Conservation (phyloP, 2,329 filamentous ascomycete species). For the Amylocarpus encephaloides region DNA sequence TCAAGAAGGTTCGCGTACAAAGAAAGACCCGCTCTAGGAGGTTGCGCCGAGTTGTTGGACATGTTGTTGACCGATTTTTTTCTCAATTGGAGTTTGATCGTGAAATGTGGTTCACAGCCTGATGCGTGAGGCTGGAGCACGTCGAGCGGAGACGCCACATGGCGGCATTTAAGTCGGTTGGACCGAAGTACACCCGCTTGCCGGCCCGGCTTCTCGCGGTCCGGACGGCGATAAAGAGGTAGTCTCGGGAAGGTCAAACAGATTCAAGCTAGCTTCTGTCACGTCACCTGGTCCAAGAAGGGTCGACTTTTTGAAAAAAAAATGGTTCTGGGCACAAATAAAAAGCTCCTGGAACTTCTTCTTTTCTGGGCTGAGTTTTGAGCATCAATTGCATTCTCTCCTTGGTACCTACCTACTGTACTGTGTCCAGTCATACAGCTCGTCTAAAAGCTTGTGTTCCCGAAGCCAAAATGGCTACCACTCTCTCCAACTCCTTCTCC, state of each 20-base stretch:
- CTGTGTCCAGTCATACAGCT: not conserved
- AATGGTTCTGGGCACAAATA: not conserved
- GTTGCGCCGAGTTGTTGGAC: conserved; percentile 32
- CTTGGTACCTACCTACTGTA: not conserved
- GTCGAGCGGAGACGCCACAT: not conserved
- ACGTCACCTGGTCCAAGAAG: conserved; percentile 2
- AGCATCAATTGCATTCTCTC: not conserved
- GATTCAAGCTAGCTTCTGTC: conserved; percentile 1
- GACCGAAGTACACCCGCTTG: not conserved
- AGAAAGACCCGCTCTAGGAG: conserved; percentile 48
- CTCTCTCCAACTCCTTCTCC: conserved; percentile 52
- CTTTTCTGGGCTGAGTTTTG: not conserved
- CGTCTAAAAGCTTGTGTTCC: too few species aligned
- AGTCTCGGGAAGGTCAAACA: conserved; percentile 5
- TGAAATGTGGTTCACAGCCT: conserved; percentile 14
- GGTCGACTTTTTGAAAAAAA: not conserved
- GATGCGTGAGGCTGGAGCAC: conserved; percentile 14
- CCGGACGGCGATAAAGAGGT: conserved; percentile 5
- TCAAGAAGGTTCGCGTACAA: conserved; percentile 83
- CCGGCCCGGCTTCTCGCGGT: not conserved
- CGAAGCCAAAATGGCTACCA: conserved; percentile 32
- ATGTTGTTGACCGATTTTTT: conserved; percentile 13
- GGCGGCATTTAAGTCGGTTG: not conserved
- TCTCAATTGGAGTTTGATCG: not conserved
- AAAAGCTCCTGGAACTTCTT: not conserved